These are phyloP conservation scores for Aspergillus transmontanensis DNA, from an alignment of 2,329 filamentous ascomycete species.

Conservation along the genomic window DNA sequence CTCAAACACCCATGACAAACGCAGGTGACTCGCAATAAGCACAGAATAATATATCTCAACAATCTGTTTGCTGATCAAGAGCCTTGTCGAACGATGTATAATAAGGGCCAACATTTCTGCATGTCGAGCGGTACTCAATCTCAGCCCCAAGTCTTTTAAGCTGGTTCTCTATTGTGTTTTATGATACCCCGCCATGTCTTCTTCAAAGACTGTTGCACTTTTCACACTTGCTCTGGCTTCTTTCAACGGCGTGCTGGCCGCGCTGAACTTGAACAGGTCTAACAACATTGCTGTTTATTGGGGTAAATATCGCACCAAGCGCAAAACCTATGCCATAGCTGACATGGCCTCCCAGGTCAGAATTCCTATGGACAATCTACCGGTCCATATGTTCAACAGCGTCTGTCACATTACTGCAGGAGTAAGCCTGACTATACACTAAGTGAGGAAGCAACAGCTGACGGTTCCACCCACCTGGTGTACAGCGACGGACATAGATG, in stretches of 20 bases:
- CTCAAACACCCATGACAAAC: background rate
- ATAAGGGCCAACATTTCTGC: background rate
- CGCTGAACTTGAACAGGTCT: background rate
- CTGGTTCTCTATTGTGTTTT: background rate
- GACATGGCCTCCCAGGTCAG: constrained; percentile 48
- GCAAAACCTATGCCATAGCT: too few species aligned
- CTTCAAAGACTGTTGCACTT: background rate
- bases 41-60: background rate
- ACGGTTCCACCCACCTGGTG: constrained; percentile 9
- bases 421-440: constrained; percentile 44
- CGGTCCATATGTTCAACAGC: constrained; percentile 53
- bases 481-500: constrained; percentile 31
- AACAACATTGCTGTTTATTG: constrained; percentile 67
- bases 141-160: background rate
- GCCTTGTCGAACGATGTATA: background rate
- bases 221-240: background rate
- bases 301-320: constrained; percentile 41
- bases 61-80: too few species aligned
- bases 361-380: constrained; percentile 56
- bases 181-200: background rate
- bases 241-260: constrained; percentile 2
- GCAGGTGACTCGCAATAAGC: background rate
- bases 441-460: too few species aligned
- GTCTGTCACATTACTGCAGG: constrained; percentile 61
- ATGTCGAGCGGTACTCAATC: background rate